A percentile compares a stretch with the other conserved stretches of the same genome.
Conservation (phyloP, 805 yeast genomes). For the Wickerhamia fluorescens region DNA sequence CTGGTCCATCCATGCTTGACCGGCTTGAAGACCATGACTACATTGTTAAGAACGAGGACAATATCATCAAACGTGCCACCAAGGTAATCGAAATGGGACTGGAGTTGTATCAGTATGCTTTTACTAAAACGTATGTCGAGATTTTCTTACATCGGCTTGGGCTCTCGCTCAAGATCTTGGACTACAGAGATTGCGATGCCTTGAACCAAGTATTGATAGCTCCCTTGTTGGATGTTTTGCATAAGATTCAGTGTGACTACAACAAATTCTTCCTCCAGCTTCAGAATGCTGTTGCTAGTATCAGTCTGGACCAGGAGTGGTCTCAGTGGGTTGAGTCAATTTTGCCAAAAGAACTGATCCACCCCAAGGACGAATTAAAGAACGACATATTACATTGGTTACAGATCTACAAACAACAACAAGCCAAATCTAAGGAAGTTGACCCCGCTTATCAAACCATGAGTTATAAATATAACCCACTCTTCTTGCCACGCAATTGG, state of each 20-base stretch:
- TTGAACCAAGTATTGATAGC: constrained; percentile 41
- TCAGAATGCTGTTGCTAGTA: constrained; percentile 32
- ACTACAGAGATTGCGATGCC: constrained; percentile 29
- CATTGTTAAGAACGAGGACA: constrained; percentile 37
- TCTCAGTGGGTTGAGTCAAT: neutral
- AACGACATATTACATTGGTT: constrained; percentile 47
- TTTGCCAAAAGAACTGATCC: no score
- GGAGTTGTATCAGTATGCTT: constrained; percentile 56
- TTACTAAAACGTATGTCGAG: constrained; percentile 50
- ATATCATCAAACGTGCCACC: constrained; percentile 54
- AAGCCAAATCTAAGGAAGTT: constrained; percentile 29
- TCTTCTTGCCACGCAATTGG: constrained; percentile 80
- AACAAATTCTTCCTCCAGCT: constrained; percentile 68
- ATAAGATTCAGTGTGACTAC: constrained; percentile 63
- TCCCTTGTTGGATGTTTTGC: constrained; percentile 56
- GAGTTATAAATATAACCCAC: constrained; percentile 57
- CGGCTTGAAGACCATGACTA: constrained; percentile 39
- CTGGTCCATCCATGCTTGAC: no score
- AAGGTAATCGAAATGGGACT: constrained; percentile 57
- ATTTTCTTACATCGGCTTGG: constrained; percentile 67
- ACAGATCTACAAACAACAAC: constrained; percentile 36
- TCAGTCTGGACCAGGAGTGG: neutral
- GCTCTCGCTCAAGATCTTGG: constrained; percentile 29
- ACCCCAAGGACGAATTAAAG: constrained; percentile 34
- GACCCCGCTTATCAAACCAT: constrained; percentile 27